Evolutionary conservation across 2,329 filamentous ascomycete species (phyloP), one percentile per base, ranked within the genome.

Genomic region (Beauveria medogensis): DNA sequence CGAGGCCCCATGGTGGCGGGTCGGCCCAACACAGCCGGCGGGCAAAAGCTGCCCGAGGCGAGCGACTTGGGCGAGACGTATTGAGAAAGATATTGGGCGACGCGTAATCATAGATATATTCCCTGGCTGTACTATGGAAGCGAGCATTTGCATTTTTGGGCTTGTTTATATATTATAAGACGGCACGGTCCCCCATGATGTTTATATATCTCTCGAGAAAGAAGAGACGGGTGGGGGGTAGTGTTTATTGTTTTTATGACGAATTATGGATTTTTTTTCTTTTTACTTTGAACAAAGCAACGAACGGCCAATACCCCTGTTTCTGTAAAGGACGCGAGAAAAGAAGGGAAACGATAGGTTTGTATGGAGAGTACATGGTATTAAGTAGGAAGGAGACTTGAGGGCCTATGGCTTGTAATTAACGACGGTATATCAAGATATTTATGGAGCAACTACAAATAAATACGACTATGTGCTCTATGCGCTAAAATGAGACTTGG

Each of bases 51-150:
- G 60, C 30, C 58, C 5, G 51, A 60, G 28, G 26, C 50, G 20
- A 74, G 74, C 62, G 81, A 83, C 63, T 69, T 82, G 62, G 81
- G 80, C 60, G 81, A 83, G 74, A 83, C 81, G 9, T 83, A 82
- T 64, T 83, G 69, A 73, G 63, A 51, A 20, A 18, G 20, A 47
- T 16, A 22, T 24, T 44, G 55, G 26, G 55, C 34, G 37, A 22
- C 10, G 37, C 18, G 44, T 46, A 22, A 26, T 18, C 6, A 40
- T 59, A 12, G 47, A 52, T 22, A 34, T 59, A 59, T 51, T 34
- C 46, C 47, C n/a, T 48, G 54, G 43, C 54, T 52, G 55, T 59
- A 59, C 47, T 41, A 52, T 59, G 55, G 37, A 59, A 59, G 55
- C 55, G 55, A 59, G 55, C 47, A 59, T 59, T 59, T 59, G 55